A percentile compares a stretch with the other conserved stretches of the same genome.
Evolutionary conservation across 768 basidiomycete species (phyloP).

Genomic region (Trametes punicea): DNA sequence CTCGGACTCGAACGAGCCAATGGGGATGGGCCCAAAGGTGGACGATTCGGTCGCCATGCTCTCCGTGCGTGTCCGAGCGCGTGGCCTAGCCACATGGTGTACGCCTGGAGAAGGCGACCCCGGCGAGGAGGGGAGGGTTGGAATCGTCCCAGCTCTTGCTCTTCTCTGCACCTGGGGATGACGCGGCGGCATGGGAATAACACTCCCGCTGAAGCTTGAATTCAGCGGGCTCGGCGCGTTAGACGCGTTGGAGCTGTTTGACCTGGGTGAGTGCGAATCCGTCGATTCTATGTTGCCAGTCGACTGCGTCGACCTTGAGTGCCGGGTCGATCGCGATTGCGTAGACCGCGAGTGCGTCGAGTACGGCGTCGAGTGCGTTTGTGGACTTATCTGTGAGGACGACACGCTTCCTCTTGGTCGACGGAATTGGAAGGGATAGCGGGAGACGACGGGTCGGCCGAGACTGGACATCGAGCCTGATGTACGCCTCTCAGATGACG

Average conservation of each 20-base stretch:
- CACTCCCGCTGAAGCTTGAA: slow-evolving; percentile 23
- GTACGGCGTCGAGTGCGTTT: slow-evolving; percentile 34
- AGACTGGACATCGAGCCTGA: slow-evolving; percentile 86
- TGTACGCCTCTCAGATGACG: slow-evolving; percentile 54
- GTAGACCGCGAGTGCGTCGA: slow-evolving; percentile 32
- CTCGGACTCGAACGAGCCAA: slow-evolving; percentile 24
- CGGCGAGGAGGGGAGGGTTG: slow-evolving; percentile 30
- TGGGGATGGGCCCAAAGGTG: slow-evolving; percentile 27
- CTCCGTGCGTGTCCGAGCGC: slow-evolving; percentile 26
- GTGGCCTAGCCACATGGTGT: slow-evolving; percentile 31
- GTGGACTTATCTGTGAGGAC: slow-evolving; percentile 30
- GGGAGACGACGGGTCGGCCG: slow-evolving; percentile 68
- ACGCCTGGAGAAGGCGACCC: slow-evolving; percentile 36
- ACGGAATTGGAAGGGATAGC: slow-evolving; percentile 69
- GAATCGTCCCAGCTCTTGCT: slow-evolving; percentile 40
- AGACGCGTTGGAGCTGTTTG: slow-evolving; percentile 27
- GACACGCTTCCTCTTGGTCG: slow-evolving; percentile 41
- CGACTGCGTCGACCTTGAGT: slow-evolving; percentile 49
- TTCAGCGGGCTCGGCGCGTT: slow-evolving; percentile 9
- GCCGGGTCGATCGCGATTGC: slow-evolving; percentile 36
- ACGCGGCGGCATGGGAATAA: slow-evolving; percentile 49
- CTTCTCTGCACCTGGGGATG: slow-evolving; percentile 40
- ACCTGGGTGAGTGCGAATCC: slow-evolving; percentile 48
- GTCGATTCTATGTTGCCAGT: slow-evolving; percentile 62
- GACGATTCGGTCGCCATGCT: slow-evolving; percentile 25